A percentile compares a stretch with the other conserved stretches of the same genome.
These are phyloP conservation scores for Scheffersomyces coipomensis DNA, from an alignment of 805 yeast genomes.

Conservation along the genomic window DNA sequence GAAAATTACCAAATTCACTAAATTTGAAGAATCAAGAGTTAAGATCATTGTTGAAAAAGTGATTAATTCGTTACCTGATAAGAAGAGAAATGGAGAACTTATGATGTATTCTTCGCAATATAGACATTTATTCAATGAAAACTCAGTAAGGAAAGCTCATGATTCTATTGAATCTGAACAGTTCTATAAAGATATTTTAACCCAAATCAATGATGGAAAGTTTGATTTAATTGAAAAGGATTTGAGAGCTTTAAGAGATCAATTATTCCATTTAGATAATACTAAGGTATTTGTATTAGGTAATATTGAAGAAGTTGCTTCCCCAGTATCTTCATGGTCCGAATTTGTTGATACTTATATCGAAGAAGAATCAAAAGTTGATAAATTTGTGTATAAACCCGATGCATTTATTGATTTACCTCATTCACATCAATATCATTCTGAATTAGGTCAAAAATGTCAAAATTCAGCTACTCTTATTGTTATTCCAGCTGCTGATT, in stretches of 20 bases:
- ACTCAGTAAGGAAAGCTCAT: conserved; percentile 64
- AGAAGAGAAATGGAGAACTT: conserved; percentile 58
- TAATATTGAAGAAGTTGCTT: conserved; percentile 49
- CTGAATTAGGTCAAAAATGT: conserved; percentile 55
- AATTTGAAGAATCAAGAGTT: conserved; percentile 72
- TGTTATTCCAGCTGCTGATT: conserved; percentile 81
- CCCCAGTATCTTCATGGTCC: conserved; percentile 64
- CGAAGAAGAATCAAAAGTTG: conserved; percentile 12
- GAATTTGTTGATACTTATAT: conserved; percentile 23
- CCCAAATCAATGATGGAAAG: conserved; percentile 53
- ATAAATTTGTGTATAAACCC: conserved; percentile 2
- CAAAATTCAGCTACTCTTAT: conserved; percentile 57
- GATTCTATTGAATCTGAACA: conserved; percentile 66
- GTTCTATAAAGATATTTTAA: conserved; percentile 44
- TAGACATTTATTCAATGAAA: conserved; percentile 49
- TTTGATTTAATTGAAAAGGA: conserved; percentile 45
- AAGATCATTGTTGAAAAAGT: conserved; percentile 62
- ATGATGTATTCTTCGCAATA: conserved; percentile 67
- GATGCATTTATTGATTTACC: conserved; percentile 39
- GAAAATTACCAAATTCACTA: conserved; percentile 60
- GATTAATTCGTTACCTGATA: conserved; percentile 58
- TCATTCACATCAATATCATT: conserved; percentile 49
- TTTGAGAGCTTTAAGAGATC: conserved; percentile 50
- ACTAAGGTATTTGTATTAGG: conserved; percentile 71
- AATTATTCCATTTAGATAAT: conserved; percentile 56